Evolutionary conservation across 2,329 filamentous ascomycete species (phyloP).

Genomic region (Gnomoniopsis sp.): DNA sequence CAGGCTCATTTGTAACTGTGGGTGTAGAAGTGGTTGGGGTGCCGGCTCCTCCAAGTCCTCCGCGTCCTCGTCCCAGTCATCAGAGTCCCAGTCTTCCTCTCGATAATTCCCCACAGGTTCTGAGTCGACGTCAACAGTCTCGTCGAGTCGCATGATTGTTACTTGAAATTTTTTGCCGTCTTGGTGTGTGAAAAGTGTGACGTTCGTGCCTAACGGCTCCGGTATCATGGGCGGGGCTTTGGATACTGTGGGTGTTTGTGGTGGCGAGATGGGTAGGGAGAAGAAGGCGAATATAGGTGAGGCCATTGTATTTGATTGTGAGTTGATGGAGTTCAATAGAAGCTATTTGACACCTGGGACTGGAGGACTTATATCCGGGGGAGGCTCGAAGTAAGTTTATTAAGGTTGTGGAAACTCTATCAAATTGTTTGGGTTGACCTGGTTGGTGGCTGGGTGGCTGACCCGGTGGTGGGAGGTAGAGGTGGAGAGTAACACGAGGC

Average conservation of each 20-base stretch:
- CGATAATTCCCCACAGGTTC: background rate
- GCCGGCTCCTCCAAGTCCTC: background rate
- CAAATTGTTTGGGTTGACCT: too few species aligned
- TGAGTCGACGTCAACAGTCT: background rate
- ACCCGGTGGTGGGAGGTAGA: too few species aligned
- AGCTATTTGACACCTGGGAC: too few species aligned
- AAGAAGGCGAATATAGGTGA: background rate
- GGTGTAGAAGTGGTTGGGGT: background rate
- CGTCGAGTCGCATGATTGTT: background rate
- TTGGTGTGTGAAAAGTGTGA: background rate
- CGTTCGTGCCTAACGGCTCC: background rate
- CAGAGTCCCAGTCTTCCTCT: background rate
- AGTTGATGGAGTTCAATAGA: background rate
- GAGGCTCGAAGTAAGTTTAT: too few species aligned
- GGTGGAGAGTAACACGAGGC: too few species aligned
- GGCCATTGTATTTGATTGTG: background rate
- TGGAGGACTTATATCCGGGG: too few species aligned
- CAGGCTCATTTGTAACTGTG: background rate
- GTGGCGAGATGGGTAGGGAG: background rate
- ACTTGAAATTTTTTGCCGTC: background rate
- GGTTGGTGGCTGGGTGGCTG: too few species aligned
- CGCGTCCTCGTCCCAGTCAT: slow-evolving; percentile 3
- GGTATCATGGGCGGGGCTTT: background rate
- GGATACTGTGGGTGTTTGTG: background rate
- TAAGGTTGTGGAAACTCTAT: too few species aligned